Percentiles rank a stretch among this genome's conserved stretches.
Evolutionary conservation across 495 filamentous ascomycete genomes (phyloP).

Genomic region (Baudoinia panamericana): DNA sequence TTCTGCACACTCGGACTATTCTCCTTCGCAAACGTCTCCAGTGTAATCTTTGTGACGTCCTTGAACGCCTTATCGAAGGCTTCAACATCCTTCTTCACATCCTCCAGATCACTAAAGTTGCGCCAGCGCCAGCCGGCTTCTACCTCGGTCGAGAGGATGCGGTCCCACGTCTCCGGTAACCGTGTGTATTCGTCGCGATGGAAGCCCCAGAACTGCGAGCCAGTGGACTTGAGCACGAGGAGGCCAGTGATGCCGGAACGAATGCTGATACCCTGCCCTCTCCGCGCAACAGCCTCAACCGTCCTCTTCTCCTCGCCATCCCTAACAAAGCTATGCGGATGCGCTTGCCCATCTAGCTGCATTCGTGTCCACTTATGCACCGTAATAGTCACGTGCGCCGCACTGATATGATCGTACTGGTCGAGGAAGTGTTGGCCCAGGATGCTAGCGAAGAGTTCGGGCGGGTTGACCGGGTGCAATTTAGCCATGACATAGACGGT

Average conservation of each 20-base stretch:
- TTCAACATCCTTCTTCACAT: constrained; percentile 48
- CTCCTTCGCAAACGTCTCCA: constrained; percentile 87
- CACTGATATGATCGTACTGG: constrained; percentile 75
- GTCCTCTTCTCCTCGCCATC: constrained; percentile 79
- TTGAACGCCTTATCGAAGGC: constrained; percentile 70
- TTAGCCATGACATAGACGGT: constrained; percentile 91
- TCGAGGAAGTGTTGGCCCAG: constrained; percentile 78
- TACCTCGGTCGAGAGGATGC: constrained; percentile 87
- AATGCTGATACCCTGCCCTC: constrained; percentile 34
- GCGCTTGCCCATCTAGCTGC: constrained; percentile 70
- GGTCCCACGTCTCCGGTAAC: constrained; percentile 79
- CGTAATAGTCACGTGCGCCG: constrained; percentile 63
- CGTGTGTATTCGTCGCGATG: constrained; percentile 86
- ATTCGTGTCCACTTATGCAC: constrained; percentile 91
- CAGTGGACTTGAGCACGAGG: constrained; percentile 91
- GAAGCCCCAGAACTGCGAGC: constrained; percentile 90
- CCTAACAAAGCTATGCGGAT: constrained; percentile 92
- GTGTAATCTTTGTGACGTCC: constrained; percentile 61
- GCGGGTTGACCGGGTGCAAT: constrained; percentile 81
- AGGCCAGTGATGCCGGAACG: constrained; percentile 56
- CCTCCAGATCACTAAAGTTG: constrained; percentile 48
- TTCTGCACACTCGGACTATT: constrained; percentile 85
- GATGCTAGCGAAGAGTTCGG: constrained; percentile 79
- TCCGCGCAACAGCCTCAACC: constrained; percentile 43
- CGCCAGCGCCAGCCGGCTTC: constrained; percentile 78